Evolutionary conservation across 768 basidiomycete genomes (phyloP), one percentile per base, ranked within the genome.

Genomic region (Sutorius australiensis): DNA sequence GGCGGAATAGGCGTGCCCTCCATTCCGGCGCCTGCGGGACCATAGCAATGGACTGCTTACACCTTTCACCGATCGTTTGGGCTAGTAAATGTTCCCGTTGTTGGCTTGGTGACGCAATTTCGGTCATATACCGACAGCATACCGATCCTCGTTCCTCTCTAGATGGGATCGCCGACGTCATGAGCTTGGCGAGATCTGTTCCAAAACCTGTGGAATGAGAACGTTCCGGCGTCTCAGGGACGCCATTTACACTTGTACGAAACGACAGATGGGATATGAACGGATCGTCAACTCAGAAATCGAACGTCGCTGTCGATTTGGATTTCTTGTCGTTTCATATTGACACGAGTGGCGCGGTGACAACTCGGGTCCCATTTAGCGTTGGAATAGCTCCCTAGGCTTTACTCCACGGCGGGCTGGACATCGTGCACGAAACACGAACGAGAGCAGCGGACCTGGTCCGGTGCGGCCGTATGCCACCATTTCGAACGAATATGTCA

Each of bases 1-100:
- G 66, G 67, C 60, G 62, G 60, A 58, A 46, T 48, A 50, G 60
- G 64, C 66, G 60, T 67, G 66, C 57, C 57, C 55, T 66, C 67
- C 64, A 66, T 67, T 68, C 56, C 53, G 47, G 46, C 41, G 45
- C 58, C 54, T 66, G 64, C 60, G 59, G 59, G 51, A 52, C 58
- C 62, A 44, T 62, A 51, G 59, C 55, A 55, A 34, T 64, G 51
- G 62, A 51, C 38, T 45, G 38, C 55, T 46, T 59, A 48, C 52
- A 55, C 39, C 54, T 67, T 39, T 47, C 44, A 41, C 54, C 53
- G 62, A 64, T 64, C 56, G 43, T 32, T 58, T 38, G 50, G 59
- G 53, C 46, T 53, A 36, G 41, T 46, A 33, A 50, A 19, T 34
- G 38, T 55, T 46, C 42, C 51, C 39, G 34, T 52, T 57, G 52